Evolutionary conservation across 176 grass and related monocot species (phyloP).

Genomic region (Stipa capillata): DNA sequence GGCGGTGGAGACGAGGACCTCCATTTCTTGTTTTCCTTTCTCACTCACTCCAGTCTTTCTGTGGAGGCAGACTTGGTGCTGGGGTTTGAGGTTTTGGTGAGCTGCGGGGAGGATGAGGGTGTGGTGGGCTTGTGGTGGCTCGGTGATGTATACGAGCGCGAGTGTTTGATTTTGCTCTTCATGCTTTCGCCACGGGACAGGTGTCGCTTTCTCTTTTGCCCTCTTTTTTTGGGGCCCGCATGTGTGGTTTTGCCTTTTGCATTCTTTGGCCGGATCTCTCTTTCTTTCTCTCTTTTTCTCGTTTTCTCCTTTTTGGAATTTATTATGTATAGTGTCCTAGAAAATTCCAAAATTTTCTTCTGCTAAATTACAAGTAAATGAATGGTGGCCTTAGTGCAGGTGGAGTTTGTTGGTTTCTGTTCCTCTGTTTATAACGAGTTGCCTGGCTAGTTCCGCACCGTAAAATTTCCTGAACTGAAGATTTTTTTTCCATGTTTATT

Average conservation of each 20-base stretch:
- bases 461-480: not conserved
- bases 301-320: not conserved
- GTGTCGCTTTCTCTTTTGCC: constrained; percentile 21
- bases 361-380: too few relatives aligned
- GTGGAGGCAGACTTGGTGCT: not conserved
- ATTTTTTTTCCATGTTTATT: not conserved
- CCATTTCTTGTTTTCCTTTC: not conserved
- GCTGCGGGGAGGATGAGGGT: constrained; percentile 35
- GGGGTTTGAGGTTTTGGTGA: constrained; percentile 29
- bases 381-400: not conserved
- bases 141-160: not conserved
- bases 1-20: constrained; percentile 35
- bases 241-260: not conserved
- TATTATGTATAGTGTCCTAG: too few relatives aligned
- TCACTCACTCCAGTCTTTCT: not conserved
- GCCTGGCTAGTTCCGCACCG: not conserved
- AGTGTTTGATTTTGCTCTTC: not conserved
- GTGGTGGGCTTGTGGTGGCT: not conserved
- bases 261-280: not conserved
- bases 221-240: not conserved
- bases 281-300: not conserved
- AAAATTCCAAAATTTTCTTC: too few relatives aligned
- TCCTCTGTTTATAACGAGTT: not conserved
- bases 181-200: not conserved
- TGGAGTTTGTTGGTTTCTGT: not conserved